Evolutionary conservation across 352 stramenopile species (phyloP), one percentile per base, ranked within the genome.

Genomic region (Phytophthora nicotianae): DNA sequence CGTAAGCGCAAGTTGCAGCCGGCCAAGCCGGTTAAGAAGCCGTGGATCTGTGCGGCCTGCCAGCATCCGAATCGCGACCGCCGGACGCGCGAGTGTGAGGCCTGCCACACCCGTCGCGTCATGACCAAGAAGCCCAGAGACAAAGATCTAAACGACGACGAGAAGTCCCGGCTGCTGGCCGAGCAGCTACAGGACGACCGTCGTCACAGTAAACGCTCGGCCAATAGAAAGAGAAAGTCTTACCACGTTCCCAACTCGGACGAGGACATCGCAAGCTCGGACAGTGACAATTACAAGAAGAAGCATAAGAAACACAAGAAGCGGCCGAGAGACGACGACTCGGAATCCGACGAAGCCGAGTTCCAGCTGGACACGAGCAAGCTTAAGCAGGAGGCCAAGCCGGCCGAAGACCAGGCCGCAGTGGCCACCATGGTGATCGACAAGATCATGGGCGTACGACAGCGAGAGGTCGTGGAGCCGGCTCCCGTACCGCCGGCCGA

Each of bases 221-320:
- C 64, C 23, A 89, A 90, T 55, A 88, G 79, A 68, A 87, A 84
- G 52, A 67, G 75, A 21, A 91, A 89, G 46, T 90, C 85, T 45
- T 95, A 96, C 65, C 83, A 80, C 43, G 72, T 95, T 7, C 86
- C 81, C 6, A 82, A 89, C 56, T 96, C 86, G 42, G 88, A 96
- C 56, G 86, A 93, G 29, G 87, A 95, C 38, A 50, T 90, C 3
- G 83, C 70, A 20, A 75, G 61, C 23, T 75, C 72, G 1, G 64
- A 68, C 29, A 73, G 70, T 41, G 76, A 86, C 10, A 70, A 71
- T n/a, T 17, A 74, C 68, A 61, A 68, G 62, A 76, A 74, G 60
- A 66, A 57, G 17, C 48, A 68, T 13, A 67, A 71, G 26, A 63
- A 69, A 51, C 47, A 41, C 11, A 58, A 66, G 40, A 74, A 80